phyloP scores from a whole-genome alignment of 2,329 filamentous ascomycete species.

The Claviceps spartinae region DNA sequence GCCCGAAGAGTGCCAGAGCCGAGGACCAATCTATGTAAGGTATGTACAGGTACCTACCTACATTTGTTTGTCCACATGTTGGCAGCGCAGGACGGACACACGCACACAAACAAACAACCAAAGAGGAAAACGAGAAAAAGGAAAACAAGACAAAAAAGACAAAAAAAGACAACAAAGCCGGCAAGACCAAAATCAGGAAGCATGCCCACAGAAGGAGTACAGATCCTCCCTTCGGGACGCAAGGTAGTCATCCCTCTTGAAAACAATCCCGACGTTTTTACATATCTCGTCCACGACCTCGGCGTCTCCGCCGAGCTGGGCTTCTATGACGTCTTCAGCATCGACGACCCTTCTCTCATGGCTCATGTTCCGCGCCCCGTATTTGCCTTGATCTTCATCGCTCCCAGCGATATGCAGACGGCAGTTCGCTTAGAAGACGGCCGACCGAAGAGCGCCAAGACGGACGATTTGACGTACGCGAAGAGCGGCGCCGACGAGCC shows the following conservation, averaged over 20 bases:
- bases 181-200: background rate
- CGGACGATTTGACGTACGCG: slow-evolving; percentile 18
- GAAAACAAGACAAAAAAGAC: background rate
- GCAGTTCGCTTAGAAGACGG: slow-evolving; percentile 19
- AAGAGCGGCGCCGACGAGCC: slow-evolving; percentile 36
- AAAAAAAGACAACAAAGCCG: too few species aligned
- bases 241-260: slow-evolving; percentile 30
- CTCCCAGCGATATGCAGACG: slow-evolving; percentile 45
- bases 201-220: slow-evolving; percentile 19
- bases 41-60: too few species aligned
- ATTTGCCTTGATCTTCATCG: slow-evolving; percentile 66
- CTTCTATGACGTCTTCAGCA: slow-evolving; percentile 73
- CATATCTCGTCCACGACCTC: slow-evolving; percentile 53
- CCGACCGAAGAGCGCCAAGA: slow-evolving; percentile 8
- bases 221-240: slow-evolving; percentile 15
- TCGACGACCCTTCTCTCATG: slow-evolving; percentile 65
- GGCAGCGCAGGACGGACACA: too few species aligned
- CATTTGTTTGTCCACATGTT: too few species aligned
- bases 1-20: too few species aligned
- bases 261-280: slow-evolving; percentile 68
- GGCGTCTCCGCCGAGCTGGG: slow-evolving; percentile 53
- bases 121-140: background rate
- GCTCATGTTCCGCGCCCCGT: slow-evolving; percentile 59
- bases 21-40: too few species aligned
- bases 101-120: background rate